Base-by-base conservation (phyloP, 2,329 filamentous ascomycete species). In the Hypoxylon sp. region DNA sequence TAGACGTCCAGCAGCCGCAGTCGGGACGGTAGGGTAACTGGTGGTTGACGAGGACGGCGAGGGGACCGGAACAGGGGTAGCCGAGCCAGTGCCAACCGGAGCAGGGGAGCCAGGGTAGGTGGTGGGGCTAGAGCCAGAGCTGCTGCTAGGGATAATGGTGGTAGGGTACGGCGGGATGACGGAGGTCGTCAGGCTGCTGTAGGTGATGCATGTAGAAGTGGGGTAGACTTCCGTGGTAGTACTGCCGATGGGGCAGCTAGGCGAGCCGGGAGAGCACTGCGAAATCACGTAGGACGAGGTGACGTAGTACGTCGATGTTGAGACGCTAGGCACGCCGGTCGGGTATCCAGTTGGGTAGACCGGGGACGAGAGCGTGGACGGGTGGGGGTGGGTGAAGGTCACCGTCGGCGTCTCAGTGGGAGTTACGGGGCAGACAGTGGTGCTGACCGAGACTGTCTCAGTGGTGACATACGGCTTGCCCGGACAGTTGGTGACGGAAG, bases 1-100 rank as follows among this genome's bases (percentile, higher is more conserved):
- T 14, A 71, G 46, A 37, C 63, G 70, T 6, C 61, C 69, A 2
- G 69, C 72, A 3, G 69, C 72, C 0, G 70, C 72, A 5, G 72
- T 73, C 2, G 68, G 52, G 45, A 73, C 51, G 9, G 61, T 58
- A 0, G 61, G 60, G 53, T 67, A 67, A 34, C 67, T 46, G 25
- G 30, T 45, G 27, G 46, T 51, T 3, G 63, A 56, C n/a, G 60
- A 43, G 9, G 59, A 46, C 21, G 60, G 12, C 19, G 53, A 23
- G 34, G 67, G 25, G 11, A 48, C 25, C 21, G 48, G 55, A 27
- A 65, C 46, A 57, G 37, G 37, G n/a, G 68, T 34, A 25, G 63
- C 39, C 11, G 61, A 25, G n/a, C 32, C 50, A n/a, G 63, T 63
- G 8, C 34, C 47, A 25, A 11, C 63, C 5, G 67, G 51, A 23